A percentile compares a stretch with the other conserved stretches of the same genome.
phyloP scores from a whole-genome alignment of 805 yeast genomes.

The Spathaspora arborariae region DNA sequence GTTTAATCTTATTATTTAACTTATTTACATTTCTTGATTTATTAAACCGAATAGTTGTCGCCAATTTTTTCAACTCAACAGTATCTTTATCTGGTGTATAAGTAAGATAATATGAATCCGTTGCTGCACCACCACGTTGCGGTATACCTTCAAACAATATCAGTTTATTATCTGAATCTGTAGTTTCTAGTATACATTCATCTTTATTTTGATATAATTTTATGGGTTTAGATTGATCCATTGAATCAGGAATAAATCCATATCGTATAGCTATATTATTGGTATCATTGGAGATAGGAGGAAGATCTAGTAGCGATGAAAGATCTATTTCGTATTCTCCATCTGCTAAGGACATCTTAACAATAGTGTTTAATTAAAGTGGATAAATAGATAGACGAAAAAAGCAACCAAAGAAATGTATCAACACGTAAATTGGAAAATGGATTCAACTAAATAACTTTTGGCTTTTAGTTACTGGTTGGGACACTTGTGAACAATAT shows the following conservation, averaged over 20 bases:
- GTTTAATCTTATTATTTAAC: slow-evolving; percentile 19
- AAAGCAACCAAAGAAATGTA: background rate
- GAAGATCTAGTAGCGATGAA: slow-evolving; percentile 16
- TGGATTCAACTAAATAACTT: too few species aligned
- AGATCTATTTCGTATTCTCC: slow-evolving; percentile 44
- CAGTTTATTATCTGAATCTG: slow-evolving; percentile 14
- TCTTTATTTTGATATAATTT: slow-evolving; percentile 32
- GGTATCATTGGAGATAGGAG: slow-evolving; percentile 2
- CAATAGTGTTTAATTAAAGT: too few species aligned
- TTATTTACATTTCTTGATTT: slow-evolving; percentile 34
- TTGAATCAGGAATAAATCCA: slow-evolving; percentile 38
- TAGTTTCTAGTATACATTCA: slow-evolving; percentile 30
- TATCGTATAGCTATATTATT: slow-evolving; percentile 30
- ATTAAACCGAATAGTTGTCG: slow-evolving; percentile 31
- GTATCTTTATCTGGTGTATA: slow-evolving; percentile 12
- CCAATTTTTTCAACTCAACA: slow-evolving; percentile 24
- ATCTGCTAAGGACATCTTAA: slow-evolving; percentile 30
- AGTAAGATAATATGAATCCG: slow-evolving; percentile 30
- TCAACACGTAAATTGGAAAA: background rate
- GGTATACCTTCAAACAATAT: slow-evolving; percentile 38
- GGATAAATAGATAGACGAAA: background rate
- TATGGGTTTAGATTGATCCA: slow-evolving; percentile 33
- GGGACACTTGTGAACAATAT: too few species aligned
- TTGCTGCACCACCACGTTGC: slow-evolving; percentile 19
- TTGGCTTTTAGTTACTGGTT: too few species aligned